These are phyloP conservation scores for Blastomyces silverae DNA, from an alignment of 2,329 filamentous ascomycete species.

Conservation along the genomic window DNA sequence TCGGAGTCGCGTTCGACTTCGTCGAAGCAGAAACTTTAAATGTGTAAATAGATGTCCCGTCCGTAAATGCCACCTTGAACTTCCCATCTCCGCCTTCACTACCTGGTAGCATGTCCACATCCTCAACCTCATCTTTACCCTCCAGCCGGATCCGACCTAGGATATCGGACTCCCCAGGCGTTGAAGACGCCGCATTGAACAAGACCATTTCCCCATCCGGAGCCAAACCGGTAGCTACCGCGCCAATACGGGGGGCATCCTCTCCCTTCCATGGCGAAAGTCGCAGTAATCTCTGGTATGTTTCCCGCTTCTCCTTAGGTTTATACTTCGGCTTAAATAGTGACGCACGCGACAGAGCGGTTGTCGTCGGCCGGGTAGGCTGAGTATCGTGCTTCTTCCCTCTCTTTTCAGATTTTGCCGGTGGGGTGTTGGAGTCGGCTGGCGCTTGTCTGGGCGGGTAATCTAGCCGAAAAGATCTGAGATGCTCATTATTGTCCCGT, in stretches of 20 bases:
- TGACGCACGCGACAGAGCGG: constrained; percentile 44
- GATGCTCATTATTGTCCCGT: constrained; percentile 74
- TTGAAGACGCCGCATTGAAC: constrained; percentile 59
- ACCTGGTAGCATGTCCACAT: constrained; percentile 37
- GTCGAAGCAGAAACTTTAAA: constrained; percentile 51
- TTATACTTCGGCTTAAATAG: constrained; percentile 43
- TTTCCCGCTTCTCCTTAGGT: constrained; percentile 46
- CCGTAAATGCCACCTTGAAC: constrained; percentile 72
- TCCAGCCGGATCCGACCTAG: constrained; percentile 49
- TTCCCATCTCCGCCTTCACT: constrained; percentile 31
- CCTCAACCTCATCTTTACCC: constrained; percentile 47
- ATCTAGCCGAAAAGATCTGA: constrained; percentile 65
- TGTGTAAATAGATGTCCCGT: constrained; percentile 65
- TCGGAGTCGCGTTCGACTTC: constrained; percentile 36
- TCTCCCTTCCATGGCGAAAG: constrained; percentile 51
- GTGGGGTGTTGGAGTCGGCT: constrained; percentile 24
- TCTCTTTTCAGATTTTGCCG: constrained; percentile 32
- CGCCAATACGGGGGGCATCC: constrained; percentile 60
- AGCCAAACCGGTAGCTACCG: constrained; percentile 69
- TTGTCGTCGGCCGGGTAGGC: constrained; percentile 27
- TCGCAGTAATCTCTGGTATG: constrained; percentile 54
- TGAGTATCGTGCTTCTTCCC: constrained; percentile 34
- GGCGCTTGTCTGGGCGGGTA: constrained; percentile 45
- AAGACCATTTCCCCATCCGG: constrained; percentile 70
- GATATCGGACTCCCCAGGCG: constrained; percentile 47